Base-by-base conservation (phyloP, 2,329 filamentous ascomycete genomes). In the Apiospora saccharicola region DNA sequence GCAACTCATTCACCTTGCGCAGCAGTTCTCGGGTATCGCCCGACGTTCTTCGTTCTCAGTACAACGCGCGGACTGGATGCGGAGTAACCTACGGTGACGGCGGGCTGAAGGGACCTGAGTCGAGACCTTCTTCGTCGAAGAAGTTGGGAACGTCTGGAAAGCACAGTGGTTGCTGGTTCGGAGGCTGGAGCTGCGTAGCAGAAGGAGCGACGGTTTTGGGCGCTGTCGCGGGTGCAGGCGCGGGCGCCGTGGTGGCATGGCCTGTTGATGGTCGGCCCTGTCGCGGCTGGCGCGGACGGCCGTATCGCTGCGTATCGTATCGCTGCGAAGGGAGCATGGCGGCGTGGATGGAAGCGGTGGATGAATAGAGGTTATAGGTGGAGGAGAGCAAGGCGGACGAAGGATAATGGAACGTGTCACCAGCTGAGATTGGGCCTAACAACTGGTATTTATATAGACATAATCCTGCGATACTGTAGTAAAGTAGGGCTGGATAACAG, bases 321-420 rank as follows among this genome's bases (percentile, higher is more conserved):
- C 51, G 51, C 51, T 51, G 49, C 22, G 49, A 53, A 53, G 49
- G 49, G 49, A 30, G 49, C 51, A 57, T 57, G 4, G 1, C 47
- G 47, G 49, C 49, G 24, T 53, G n/a, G 24, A 53, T 53, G 22
- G 47, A 49, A 49, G 49, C n/a, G 49, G 26, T 6, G 12, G 12
- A 14, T 26, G n/a, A 14, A 26, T 14, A 14, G 49, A 51, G 22
- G 49, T 51, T 26, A 26, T n/a, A 12, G n/a, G 49, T 51, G n/a
- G 12, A 51, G 10, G 49, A 51, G n/a, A 51, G 49, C 49, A 51
- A 51, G 49, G n/a, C n/a, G 49, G 47, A 51, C 49, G n/a, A 51
- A 51, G n/a, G 49, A 5, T 51, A 26, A 51, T 51, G n/a, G n/a
- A n/a, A n/a, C n/a, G n/a, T n/a, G n/a, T n/a, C n/a, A n/a, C n/a